Evolutionary conservation across 208 protist species (phyloP).

Genomic region (Phytomonas francai): DNA sequence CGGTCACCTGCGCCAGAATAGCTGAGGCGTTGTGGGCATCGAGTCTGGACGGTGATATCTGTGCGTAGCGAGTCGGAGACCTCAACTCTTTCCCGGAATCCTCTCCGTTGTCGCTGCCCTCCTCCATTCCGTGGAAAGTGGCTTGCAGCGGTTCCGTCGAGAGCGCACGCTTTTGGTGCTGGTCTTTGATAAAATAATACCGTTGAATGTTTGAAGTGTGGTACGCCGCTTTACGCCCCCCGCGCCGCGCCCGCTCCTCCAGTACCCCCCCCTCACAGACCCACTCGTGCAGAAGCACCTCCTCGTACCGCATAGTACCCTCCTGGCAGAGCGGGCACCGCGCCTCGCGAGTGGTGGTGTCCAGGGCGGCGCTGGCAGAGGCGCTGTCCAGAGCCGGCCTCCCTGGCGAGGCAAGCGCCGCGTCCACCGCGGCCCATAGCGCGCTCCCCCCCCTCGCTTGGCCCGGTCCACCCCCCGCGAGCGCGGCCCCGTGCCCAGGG

Average conservation of each 20-base stretch:
- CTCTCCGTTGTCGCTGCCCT: background rate
- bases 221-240: constrained; percentile 22
- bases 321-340: constrained; percentile 55
- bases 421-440: background rate
- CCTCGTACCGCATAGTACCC: constrained; percentile 35
- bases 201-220: constrained; percentile 47
- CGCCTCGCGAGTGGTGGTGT: background rate
- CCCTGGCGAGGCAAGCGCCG: background rate
- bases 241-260: constrained; percentile 18
- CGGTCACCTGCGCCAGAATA: background rate
- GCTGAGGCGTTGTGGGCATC: background rate
- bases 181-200: constrained; percentile 64
- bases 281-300: constrained; percentile 59
- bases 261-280: constrained; percentile 62
- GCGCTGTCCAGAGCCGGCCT: background rate
- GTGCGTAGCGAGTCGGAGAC: background rate
- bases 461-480: background rate
- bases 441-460: background rate
- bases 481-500: too few species aligned
- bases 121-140: constrained; percentile 20
- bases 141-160: constrained; percentile 37
- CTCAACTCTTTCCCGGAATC: background rate
- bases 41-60: background rate
- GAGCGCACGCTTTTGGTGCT: constrained; percentile 27
- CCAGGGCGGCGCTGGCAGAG: background rate